Base-by-base conservation (phyloP, 495 filamentous ascomycete genomes). In the Aspergillus indologenus region DNA sequence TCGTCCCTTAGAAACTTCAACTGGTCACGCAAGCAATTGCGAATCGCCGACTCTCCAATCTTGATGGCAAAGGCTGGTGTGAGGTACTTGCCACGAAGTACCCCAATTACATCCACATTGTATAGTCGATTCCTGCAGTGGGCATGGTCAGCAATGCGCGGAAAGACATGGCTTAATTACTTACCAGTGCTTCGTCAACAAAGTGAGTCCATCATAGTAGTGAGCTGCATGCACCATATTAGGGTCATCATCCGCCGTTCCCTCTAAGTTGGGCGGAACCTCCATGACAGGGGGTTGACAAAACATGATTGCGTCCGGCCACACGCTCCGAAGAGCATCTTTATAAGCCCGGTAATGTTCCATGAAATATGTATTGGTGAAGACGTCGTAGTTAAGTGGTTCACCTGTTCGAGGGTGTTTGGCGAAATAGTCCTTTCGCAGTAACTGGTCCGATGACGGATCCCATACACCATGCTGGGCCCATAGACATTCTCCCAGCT, bases 381-480 rank as follows among this genome's bases (percentile, higher is more conserved):
- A 98, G 45, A 85, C 81, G 48, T 89, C 83, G 59, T 95, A 93
- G 68, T 92, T 82, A 24, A 98, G 69, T 11, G 75, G 79, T 52
- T 90, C 80, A 1, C 88, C 89, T 1, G 83, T 90, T 17, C 68
- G 70, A 0, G 91, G 90, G 47, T 87, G 81, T 61, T 87, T 90
- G 7, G 84, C 79, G 65, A 98, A 98, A 71, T 98, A 98, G 65
- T 95, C 87, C 67, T 92, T 94, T 60, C 82, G 84, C 29, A 95
- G 71, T 2, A 98, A 75, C 15, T 82, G 83, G 68, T 96, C 91
- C 7, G 80, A 87, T 0, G 80, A 78, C 8, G 89, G 88, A 67
- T 98, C 92, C 94, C 94, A 98, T 0, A 98, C 85, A 5, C 91
- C 92, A 73, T 98, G 92, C 62, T 98, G 94, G 14, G 95, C 94